Evolutionary conservation across 257 asterid species (phyloP).

Genomic region (Oldenlandia corymbosa): DNA sequence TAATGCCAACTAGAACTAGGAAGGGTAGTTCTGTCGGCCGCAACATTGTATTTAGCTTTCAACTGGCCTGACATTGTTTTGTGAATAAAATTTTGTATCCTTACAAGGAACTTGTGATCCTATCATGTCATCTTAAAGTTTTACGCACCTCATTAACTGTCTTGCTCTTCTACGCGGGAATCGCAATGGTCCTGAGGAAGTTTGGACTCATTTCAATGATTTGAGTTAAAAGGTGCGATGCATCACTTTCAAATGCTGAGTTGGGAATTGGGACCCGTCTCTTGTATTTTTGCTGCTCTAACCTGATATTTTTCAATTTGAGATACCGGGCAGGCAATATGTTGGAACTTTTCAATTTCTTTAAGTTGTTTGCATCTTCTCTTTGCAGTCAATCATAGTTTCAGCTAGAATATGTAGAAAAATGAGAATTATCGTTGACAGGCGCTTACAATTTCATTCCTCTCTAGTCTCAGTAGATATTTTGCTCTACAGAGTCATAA

Average conservation of each 20-base stretch:
- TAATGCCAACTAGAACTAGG: neutral
- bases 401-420: neutral
- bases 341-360: too few relatives aligned
- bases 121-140: neutral
- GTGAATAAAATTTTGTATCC: slow-evolving; percentile 7
- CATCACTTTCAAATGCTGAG: too few relatives aligned
- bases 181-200: too few relatives aligned
- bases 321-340: neutral
- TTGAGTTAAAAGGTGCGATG: too few relatives aligned
- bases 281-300: neutral
- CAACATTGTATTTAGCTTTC: neutral
- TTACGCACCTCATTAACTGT: too few relatives aligned
- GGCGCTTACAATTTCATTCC: neutral
- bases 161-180: too few relatives aligned
- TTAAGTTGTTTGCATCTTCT: too few relatives aligned
- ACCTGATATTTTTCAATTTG: too few relatives aligned
- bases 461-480: neutral
- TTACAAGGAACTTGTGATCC: neutral
- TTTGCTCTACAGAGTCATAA: neutral
- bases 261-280: neutral
- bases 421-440: neutral
- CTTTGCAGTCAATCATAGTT: neutral
- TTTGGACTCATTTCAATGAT: too few relatives aligned
- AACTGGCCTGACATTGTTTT: neutral
- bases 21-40: neutral